These are phyloP conservation scores for Lactuca sativa DNA, from an alignment of 129 eudicot species.

Conservation along the genomic window DNA sequence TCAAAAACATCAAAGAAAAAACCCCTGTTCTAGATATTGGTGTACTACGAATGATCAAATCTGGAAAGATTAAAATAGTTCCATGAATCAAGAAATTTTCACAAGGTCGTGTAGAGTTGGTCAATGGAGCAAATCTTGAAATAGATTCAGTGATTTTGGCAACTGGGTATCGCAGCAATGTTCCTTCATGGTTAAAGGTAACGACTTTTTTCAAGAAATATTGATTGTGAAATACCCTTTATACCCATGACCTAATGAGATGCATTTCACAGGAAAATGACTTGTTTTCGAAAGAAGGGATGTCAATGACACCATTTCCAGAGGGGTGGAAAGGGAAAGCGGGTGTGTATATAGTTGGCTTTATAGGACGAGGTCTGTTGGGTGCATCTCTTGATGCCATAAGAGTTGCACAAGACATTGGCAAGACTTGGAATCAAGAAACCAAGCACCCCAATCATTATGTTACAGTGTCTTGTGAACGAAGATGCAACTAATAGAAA, in stretches of 20 bases:
- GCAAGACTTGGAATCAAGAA: constrained; percentile 76
- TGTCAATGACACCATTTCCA: constrained; percentile 66
- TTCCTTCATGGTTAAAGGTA: too few relatives aligned
- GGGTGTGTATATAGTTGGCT: too few relatives aligned
- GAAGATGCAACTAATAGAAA: too few relatives aligned
- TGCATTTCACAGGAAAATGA: too few relatives aligned
- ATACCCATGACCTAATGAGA: constrained; percentile 22
- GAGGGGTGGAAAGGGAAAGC: too few relatives aligned
- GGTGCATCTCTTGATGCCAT: too few relatives aligned
- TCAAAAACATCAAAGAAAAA: constrained; percentile 66
- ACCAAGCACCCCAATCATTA: constrained; percentile 59
- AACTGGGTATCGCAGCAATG: too few relatives aligned
- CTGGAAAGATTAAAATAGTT: constrained; percentile 64
- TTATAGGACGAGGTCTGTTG: too few relatives aligned
- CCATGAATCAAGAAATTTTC: constrained; percentile 78
- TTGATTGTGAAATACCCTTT: constrained; percentile 22
- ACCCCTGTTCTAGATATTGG: constrained; percentile 90
- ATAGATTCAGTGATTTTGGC: too few relatives aligned
- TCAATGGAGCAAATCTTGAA: too few relatives aligned
- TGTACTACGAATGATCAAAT: constrained; percentile 61
- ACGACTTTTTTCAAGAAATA: constrained; percentile 10
- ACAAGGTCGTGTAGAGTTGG: constrained; percentile 54
- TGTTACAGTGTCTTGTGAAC: too few relatives aligned
- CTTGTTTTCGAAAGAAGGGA: constrained; percentile 58
- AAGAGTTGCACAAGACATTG: constrained; percentile 85